phyloP scores from a whole-genome alignment of 352 stramenopile genomes.

The Phytophthora chlamydospora region DNA sequence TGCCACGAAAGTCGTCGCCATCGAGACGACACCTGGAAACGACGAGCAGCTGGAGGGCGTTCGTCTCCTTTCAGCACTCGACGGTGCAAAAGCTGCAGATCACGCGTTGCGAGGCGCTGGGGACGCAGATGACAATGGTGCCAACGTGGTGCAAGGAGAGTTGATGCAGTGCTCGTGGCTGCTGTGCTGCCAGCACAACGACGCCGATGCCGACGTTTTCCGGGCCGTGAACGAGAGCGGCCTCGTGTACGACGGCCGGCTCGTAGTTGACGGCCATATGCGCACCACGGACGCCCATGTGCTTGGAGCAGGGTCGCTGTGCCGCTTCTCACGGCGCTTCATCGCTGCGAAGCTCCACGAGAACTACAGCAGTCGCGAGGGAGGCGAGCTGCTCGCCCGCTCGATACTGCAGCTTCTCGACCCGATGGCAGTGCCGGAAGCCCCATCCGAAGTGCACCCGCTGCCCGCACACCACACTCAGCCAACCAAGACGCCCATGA shows the following conservation, averaged over 20 bases:
- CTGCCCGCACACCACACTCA: slow-evolving; percentile 23
- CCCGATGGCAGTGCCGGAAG: slow-evolving; percentile 33
- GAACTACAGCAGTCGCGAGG: slow-evolving; percentile 79
- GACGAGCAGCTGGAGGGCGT: slow-evolving; percentile 55
- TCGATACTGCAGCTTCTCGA: slow-evolving; percentile 79
- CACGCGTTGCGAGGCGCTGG: slow-evolving; percentile 7
- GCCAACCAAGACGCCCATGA: slow-evolving; percentile 31
- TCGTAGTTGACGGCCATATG: slow-evolving; percentile 90
- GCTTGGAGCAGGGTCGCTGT: slow-evolving; percentile 71
- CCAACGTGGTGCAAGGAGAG: slow-evolving; percentile 6
- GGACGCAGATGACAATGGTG: slow-evolving; percentile 5
- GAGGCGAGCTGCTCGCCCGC: slow-evolving; percentile 67
- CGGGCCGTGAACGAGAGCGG: slow-evolving; percentile 90
- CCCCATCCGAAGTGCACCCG: slow-evolving; percentile 11
- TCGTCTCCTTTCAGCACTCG: slow-evolving; percentile 33
- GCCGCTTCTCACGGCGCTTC: slow-evolving; percentile 85
- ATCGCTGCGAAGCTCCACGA: slow-evolving; percentile 79
- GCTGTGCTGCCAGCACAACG: slow-evolving; percentile 84
- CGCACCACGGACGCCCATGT: slow-evolving; percentile 84
- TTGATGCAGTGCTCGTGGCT: slow-evolving; percentile 71
- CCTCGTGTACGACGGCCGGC: slow-evolving; percentile 91
- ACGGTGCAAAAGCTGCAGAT: slow-evolving; percentile 10
- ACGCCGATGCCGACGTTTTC: slow-evolving; percentile 90
- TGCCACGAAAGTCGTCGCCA: slow-evolving; percentile 52
- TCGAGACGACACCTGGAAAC: slow-evolving; percentile 37